phyloP scores from a whole-genome alignment of 805 yeast genomes.

The Lipomyces sp. region DNA sequence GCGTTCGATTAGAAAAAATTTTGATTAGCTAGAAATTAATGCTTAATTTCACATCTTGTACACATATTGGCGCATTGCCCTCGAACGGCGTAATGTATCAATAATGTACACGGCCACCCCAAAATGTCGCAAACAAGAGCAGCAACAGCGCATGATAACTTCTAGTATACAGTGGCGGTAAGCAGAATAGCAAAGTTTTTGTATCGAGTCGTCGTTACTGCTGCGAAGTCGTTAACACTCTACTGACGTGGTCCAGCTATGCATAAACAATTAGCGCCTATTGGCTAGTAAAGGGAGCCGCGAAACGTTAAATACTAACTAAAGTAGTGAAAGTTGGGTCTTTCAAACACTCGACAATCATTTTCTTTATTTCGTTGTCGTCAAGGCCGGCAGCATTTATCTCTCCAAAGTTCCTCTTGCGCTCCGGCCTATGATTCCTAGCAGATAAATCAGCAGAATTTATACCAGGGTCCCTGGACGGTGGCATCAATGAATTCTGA shows the following conservation, averaged over 20 bases:
- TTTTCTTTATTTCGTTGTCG: slow-evolving; percentile 7
- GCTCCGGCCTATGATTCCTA: background rate
- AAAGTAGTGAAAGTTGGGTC: slow-evolving; percentile 22
- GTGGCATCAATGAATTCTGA: background rate
- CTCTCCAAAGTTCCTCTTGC: slow-evolving; percentile 5
- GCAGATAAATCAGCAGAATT: background rate
- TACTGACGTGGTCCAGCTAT: slow-evolving; percentile 17
- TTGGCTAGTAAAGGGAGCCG: too few relatives aligned
- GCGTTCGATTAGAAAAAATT: background rate
- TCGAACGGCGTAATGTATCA: background rate
- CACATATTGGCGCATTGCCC: too few relatives aligned
- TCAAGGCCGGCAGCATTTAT: background rate
- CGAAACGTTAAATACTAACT: slow-evolving; percentile 8
- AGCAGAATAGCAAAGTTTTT: slow-evolving; percentile 1
- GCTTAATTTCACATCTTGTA: background rate
- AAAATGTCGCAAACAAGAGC: background rate
- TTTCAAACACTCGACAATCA: slow-evolving; percentile 17
- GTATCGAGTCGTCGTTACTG: background rate
- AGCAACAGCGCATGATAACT: background rate
- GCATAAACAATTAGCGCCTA: background rate
- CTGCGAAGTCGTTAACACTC: background rate
- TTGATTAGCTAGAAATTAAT: background rate
- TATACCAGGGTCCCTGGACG: background rate
- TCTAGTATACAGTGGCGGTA: background rate
- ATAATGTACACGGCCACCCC: background rate